Conservation (phyloP, 495 filamentous ascomycete genomes). For the Penicillium flavigenum region DNA sequence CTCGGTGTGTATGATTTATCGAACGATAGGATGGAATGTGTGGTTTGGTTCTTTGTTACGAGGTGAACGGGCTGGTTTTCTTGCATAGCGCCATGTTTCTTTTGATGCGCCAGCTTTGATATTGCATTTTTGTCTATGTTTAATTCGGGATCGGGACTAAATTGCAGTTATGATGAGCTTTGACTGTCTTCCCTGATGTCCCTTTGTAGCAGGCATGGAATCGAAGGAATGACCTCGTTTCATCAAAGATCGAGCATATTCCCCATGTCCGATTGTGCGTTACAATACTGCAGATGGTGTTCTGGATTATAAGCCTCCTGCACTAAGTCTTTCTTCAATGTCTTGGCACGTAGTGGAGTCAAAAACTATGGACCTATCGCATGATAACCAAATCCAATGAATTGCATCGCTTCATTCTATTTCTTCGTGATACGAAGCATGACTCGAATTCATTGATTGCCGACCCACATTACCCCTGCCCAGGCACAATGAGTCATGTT, state of each 20-base stretch:
- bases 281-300: not conserved
- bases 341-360: constrained; percentile 1
- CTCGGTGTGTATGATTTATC: not conserved
- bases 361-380: not conserved
- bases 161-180: constrained; percentile 12
- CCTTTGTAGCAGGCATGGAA: not conserved
- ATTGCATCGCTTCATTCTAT: not conserved
- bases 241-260: not conserved
- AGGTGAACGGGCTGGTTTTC: constrained; percentile 10
- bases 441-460: constrained; percentile 2
- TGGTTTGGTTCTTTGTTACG: constrained; percentile 9
- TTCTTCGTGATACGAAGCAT: not conserved
- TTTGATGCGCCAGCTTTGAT: constrained; percentile 4
- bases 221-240: not conserved
- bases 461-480: not conserved
- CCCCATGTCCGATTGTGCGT: not conserved
- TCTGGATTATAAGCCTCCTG: not conserved
- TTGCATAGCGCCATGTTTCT: constrained; percentile 23
- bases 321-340: not conserved
- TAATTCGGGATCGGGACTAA: constrained; percentile 5
- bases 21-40: not conserved
- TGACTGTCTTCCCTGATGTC: not conserved
- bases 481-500: constrained; percentile 13
- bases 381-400: too few species aligned
- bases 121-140: constrained; percentile 15